Evolutionary conservation across 768 basidiomycete genomes (phyloP), one percentile per base, ranked within the genome.

Genomic region (Tephrocybe sp.): DNA sequence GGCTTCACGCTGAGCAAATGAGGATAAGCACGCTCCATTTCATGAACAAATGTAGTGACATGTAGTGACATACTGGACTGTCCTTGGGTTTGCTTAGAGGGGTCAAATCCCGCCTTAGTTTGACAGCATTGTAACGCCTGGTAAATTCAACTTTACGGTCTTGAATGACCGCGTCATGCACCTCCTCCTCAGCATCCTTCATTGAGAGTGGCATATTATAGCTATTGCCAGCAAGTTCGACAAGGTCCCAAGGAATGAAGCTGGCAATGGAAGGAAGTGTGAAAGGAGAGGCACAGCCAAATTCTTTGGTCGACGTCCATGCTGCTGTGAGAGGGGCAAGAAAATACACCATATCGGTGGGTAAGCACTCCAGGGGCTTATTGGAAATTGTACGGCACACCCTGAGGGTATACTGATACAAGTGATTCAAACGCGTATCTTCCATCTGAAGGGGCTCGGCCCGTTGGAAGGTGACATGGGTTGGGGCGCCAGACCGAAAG

Each of bases 91-190:
- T 84, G 66, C 86, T 88, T 53, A 86, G 64, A 24, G 92, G 91
- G 14, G 77, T 84, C 59, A 94, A 62, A 64, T 93, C 92, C 18
- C 60, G 68, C 45, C 90, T 73, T 26, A 91, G 65, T 37, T 64
- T 68, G 23, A 80, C 62, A 17, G 78, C 78, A 59, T 76, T 77
- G 62, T 86, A 91, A 39, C 89, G 76, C 53, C 85, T 73, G 2
- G 88, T 90, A 59, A 85, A 88, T 62, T 89, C 88, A n/a, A 81
- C 79, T 69, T 74, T 75, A 51, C 89, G 75, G 59, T 93, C 90
- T 65, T 90, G 88, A 28, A 94, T 71, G 18, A 93, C 70, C 21
- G 83, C 79, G 59, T 90, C 87, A 44, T 74, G 61, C 17, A 86
- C 64, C 43, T 78, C 81, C 32, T 71, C 66, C 26, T 74, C 69